Evolutionary conservation across 2,329 filamentous ascomycete species (phyloP), one percentile per base, ranked within the genome.

Genomic region (Ceratocystis eucalypticola): DNA sequence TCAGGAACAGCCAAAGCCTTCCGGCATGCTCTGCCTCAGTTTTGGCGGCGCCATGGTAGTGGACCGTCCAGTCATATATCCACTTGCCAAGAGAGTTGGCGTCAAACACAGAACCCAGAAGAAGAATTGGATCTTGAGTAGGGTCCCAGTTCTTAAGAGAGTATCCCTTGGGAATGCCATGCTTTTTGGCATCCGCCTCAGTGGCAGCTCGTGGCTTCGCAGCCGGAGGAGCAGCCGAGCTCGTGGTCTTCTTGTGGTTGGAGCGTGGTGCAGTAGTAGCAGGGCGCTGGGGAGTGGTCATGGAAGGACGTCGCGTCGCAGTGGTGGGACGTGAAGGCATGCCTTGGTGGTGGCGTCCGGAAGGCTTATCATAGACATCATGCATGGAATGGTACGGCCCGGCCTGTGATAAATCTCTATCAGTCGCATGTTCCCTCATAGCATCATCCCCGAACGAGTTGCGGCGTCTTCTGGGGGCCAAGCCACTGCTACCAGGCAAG

Each of bases 11-110:
- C 94, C 94, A 99, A 65, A 99, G 82, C 73, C 97, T 92, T 71
- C 93, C 94, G 1, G 94, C 92, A 76, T 96, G 87, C 70, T 96
- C 91, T 65, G 91, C 85, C 73, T 96, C 89, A 63, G 91, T 89
- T 10, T 88, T 91, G 50, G 84, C 84, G 15, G 91, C 84, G 46
- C 90, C 90, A 71, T 95, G 87, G 74, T 88, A 87, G 79, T 90
- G 96, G 70, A 96, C 90, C 20, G 94, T 96, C 94, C 94, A 99
- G 81, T 97, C 94, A 77, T 96, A 99, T 73, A 99, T 95, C 94
- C 94, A 99, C 78, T 96, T 96, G 73, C 94, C 94, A 37, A 99
- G 82, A 30, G 91, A 96, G 82, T 97, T 96, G 73, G 93, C 90
- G 74, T 97, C 94, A 73, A 97, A 97, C 66, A 97, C 94, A 74